Percentiles rank a stretch among this genome's conserved stretches.
phyloP scores from a whole-genome alignment of 768 basidiomycete species.

The Imleria badia region DNA sequence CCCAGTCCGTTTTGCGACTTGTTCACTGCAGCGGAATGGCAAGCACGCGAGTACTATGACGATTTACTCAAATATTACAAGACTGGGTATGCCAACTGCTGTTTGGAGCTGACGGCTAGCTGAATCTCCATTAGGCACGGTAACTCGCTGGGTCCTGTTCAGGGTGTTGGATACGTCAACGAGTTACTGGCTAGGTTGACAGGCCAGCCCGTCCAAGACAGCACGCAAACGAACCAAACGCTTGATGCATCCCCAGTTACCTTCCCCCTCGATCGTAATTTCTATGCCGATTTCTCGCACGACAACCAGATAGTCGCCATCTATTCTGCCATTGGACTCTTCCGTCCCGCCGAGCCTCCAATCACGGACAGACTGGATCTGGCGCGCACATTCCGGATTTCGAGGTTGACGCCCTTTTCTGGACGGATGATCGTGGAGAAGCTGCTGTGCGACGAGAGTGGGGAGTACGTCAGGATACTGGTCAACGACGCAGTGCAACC shows the following conservation, averaged over 20 bases:
- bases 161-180: slow-evolving; percentile 86
- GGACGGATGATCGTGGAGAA: slow-evolving; percentile 74
- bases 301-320: slow-evolving; percentile 86
- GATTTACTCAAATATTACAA: slow-evolving; percentile 81
- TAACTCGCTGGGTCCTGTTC: slow-evolving; percentile 65
- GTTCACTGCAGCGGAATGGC: slow-evolving; percentile 66
- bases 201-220: slow-evolving; percentile 57
- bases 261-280: slow-evolving; percentile 66
- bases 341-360: slow-evolving; percentile 33
- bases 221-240: slow-evolving; percentile 76
- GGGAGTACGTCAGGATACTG: slow-evolving; percentile 66
- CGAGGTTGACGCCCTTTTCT: slow-evolving; percentile 70
- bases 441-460: slow-evolving; percentile 42
- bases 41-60: slow-evolving; percentile 62
- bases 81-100: slow-evolving; percentile 52
- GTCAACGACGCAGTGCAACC: slow-evolving; percentile 75
- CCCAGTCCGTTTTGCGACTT: slow-evolving; percentile 70
- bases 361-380: slow-evolving; percentile 20
- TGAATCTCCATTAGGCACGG: slow-evolving; percentile 51
- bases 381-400: slow-evolving; percentile 50
- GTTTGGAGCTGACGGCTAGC: not conserved
- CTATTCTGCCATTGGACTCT: slow-evolving; percentile 60
- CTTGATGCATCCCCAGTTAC: slow-evolving; percentile 63
- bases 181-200: slow-evolving; percentile 86
- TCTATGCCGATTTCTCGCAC: slow-evolving; percentile 85